These are phyloP conservation scores for Cryptococcus floricola DNA, from an alignment of 1,284 basidiomycete species.

Conservation along the genomic window DNA sequence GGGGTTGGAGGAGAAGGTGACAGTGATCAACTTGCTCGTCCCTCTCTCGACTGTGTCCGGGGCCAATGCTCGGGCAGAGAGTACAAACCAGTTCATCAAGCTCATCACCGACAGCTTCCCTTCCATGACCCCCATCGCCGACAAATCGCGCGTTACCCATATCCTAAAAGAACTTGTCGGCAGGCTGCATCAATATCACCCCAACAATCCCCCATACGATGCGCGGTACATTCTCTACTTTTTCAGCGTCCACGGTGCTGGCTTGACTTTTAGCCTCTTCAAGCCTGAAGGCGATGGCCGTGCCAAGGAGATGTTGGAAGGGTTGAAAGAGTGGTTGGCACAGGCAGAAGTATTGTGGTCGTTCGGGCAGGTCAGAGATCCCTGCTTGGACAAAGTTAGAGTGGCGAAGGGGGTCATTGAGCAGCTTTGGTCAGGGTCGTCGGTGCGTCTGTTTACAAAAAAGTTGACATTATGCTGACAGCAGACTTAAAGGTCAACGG, in stretches of 20 bases:
- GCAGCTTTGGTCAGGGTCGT: too few species aligned
- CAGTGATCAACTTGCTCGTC: conserved; percentile 15
- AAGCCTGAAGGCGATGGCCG: conserved; percentile 2
- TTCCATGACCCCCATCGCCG: neutral
- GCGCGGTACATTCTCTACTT: too few species aligned
- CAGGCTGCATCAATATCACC: neutral
- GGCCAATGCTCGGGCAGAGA: conserved; percentile 7
- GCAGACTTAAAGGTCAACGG: too few species aligned
- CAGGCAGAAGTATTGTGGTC: neutral
- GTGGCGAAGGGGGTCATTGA: conserved; percentile 4
- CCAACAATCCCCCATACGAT: too few species aligned
- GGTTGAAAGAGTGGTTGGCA: conserved; percentile 9
- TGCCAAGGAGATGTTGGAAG: conserved; percentile 10
- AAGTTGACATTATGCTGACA: too few species aligned
- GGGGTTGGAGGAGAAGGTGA: conserved; percentile 3
- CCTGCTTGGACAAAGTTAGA: neutral
- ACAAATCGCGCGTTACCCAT: neutral
- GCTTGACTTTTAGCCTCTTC: too few species aligned
- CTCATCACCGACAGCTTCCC: conserved; percentile 11
- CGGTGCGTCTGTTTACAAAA: too few species aligned
- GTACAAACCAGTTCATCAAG: conserved; percentile 5
- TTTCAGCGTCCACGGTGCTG: too few species aligned
- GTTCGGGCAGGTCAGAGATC: too few species aligned
- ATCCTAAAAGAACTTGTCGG: conserved; percentile 12
- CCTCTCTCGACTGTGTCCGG: conserved; percentile 22